Conservation (phyloP, 23 red algal species). For the Cyanidiococcus yangmingshanensis region DNA sequence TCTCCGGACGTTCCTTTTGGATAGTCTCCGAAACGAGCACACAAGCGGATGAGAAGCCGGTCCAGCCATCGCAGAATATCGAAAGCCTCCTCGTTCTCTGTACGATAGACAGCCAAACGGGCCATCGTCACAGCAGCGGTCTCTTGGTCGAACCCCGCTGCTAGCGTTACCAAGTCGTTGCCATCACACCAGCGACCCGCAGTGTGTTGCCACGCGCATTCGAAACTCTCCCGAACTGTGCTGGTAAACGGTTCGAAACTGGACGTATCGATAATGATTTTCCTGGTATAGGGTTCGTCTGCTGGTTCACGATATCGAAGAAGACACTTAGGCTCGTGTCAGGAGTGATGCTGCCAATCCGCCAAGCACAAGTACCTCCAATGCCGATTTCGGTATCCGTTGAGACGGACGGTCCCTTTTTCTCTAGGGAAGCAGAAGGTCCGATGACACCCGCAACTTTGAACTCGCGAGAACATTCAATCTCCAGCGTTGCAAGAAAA, state of each 20-base stretch:
- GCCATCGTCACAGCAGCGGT: conserved; percentile 90
- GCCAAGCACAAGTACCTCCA: conserved; percentile 88
- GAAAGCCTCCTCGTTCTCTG: conserved; percentile 98
- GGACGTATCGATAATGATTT: conserved; percentile 87
- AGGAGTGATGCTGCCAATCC: conserved; percentile 62
- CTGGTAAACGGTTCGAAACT: conserved; percentile 77
- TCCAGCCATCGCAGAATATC: conserved; percentile 98
- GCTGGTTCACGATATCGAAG: conserved; percentile 93
- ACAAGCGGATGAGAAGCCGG: conserved; percentile 90
- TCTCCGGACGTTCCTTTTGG: conserved; percentile 71
- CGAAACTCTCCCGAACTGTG: conserved; percentile 70
- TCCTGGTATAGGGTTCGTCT: conserved; percentile 69
- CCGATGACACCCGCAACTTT: conserved; percentile 93
- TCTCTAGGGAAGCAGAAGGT: conserved; percentile 67
- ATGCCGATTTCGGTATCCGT: conserved; percentile 89
- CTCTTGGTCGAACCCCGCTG: conserved; percentile 90
- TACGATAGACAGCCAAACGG: conserved; percentile 88
- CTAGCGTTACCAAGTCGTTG: conserved; percentile 58
- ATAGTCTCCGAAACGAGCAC: conserved; percentile 77
- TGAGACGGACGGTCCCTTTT: conserved; percentile 51
- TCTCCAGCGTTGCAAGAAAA: conserved; percentile 70
- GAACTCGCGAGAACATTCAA: conserved; percentile 60
- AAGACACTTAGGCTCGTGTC: conserved; percentile 65
- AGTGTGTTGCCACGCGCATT: conserved; percentile 64
- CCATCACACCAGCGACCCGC: conserved; percentile 83